phyloP scores from a whole-genome alignment of 225 moss, liverwort and hornwort genomes.

The Takakia lepidozioides region DNA sequence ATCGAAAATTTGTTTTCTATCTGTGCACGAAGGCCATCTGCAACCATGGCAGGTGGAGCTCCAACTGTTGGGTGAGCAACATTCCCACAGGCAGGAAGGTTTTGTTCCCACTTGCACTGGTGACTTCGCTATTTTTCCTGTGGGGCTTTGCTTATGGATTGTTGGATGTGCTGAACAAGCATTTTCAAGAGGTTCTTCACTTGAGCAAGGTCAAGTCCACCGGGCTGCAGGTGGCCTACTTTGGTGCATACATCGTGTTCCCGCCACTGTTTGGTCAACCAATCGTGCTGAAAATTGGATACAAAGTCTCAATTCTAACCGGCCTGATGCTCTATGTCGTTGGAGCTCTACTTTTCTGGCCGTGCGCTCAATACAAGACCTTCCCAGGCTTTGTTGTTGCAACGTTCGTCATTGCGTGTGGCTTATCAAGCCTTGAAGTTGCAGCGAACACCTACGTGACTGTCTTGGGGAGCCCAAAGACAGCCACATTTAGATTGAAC shows the following conservation, averaged over 20 bases:
- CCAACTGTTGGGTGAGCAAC: too few species aligned
- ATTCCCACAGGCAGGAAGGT: too few species aligned
- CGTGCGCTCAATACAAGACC: constrained; percentile 19
- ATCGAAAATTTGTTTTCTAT: too few species aligned
- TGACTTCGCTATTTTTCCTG: constrained; percentile 30
- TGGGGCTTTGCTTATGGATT: constrained; percentile 39
- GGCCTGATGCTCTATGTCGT: constrained; percentile 19
- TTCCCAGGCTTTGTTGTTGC: constrained; percentile 34
- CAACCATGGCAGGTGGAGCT: too few species aligned
- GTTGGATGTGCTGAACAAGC: constrained; percentile 30
- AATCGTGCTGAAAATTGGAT: constrained; percentile 23
- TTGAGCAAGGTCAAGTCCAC: constrained; percentile 16
- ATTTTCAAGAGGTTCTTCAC: constrained; percentile 17
- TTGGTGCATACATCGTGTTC: constrained; percentile 35
- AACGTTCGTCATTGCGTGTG: constrained; percentile 27
- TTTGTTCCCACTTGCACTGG: constrained; percentile 19
- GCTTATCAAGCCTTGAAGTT: constrained; percentile 30
- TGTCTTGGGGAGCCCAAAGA: constrained; percentile 20
- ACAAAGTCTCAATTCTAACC: constrained; percentile 26
- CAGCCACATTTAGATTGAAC: constrained; percentile 20
- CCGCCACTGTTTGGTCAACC: constrained; percentile 11
- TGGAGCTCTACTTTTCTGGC: constrained; percentile 24
- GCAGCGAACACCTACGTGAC: constrained; percentile 35
- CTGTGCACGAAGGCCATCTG: too few species aligned
- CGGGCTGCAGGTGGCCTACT: constrained; percentile 34